Evolutionary conservation across 2,329 filamentous ascomycete genomes (phyloP).

Genomic region (Colletotrichum melonis): DNA sequence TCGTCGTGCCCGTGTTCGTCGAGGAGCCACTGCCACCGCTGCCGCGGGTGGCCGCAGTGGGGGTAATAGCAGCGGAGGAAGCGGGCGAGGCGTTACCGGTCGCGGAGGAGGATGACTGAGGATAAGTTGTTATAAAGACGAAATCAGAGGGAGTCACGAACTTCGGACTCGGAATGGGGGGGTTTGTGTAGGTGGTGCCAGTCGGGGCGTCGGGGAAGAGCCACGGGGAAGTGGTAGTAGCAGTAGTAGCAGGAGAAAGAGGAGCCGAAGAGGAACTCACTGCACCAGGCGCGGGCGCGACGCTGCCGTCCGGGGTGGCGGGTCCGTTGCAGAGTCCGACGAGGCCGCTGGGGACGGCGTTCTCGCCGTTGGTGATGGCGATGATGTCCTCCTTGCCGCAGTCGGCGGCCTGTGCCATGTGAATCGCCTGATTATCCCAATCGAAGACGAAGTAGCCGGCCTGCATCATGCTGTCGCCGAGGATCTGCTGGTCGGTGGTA

Average conservation of each 20-base stretch:
- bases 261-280: slow-evolving; percentile 10
- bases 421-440: slow-evolving; percentile 55
- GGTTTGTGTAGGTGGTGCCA: neutral
- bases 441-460: slow-evolving; percentile 60
- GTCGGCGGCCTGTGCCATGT: slow-evolving; percentile 54
- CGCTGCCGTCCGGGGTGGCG: slow-evolving; percentile 11
- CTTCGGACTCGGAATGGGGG: neutral
- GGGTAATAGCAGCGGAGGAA: neutral
- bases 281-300: neutral
- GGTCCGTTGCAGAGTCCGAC: slow-evolving; percentile 50
- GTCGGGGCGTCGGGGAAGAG: neutral
- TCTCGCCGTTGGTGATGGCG: slow-evolving; percentile 45
- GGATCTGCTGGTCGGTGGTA: slow-evolving; percentile 54
- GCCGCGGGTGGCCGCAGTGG: neutral
- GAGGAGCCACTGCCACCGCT: neutral
- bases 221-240: neutral
- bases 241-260: neutral
- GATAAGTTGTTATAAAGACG: neutral
- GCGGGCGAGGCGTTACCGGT: neutral
- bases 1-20: neutral
- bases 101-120: neutral
- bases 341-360: slow-evolving; percentile 45
- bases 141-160: neutral
- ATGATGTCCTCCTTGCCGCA: slow-evolving; percentile 53
- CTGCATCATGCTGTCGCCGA: slow-evolving; percentile 55